phyloP scores from a whole-genome alignment of 2,329 filamentous ascomycete species.

The Fusarium sp. region DNA sequence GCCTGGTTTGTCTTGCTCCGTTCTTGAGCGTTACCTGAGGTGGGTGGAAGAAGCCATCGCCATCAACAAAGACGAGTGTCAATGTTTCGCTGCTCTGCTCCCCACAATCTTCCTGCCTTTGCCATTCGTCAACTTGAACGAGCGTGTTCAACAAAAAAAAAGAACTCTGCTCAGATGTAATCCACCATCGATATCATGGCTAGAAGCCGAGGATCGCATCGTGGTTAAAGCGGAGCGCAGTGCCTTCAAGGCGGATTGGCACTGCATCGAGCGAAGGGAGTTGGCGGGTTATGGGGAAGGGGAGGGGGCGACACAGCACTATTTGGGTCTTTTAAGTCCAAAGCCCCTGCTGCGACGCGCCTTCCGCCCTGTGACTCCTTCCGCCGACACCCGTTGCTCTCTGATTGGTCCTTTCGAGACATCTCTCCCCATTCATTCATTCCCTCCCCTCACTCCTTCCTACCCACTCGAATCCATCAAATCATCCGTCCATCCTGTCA shows the following conservation, averaged over 20 bases:
- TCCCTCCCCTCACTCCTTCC: constrained; percentile 3
- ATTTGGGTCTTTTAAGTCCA: constrained; percentile 69
- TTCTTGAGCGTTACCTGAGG: constrained; percentile 11
- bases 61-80: constrained; percentile 30
- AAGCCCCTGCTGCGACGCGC: constrained; percentile 45
- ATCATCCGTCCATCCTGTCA: constrained; percentile 29
- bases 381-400: constrained; percentile 23
- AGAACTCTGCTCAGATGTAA: background rate
- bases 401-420: constrained; percentile 40
- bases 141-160: constrained; percentile 1
- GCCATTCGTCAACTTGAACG: background rate
- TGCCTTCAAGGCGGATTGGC: constrained; percentile 4
- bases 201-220: constrained; percentile 14
- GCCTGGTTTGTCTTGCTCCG: constrained; percentile 6
- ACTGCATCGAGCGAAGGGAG: constrained; percentile 41
- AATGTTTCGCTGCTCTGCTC: constrained; percentile 4
- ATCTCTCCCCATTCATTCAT: constrained; percentile 23
- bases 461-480: constrained; percentile 27
- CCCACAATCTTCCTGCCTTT: background rate
- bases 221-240: constrained; percentile 15
- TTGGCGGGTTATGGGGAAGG: constrained; percentile 52
- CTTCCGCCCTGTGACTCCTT: constrained; percentile 40
- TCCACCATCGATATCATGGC: constrained; percentile 10
- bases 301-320: constrained; percentile 60
- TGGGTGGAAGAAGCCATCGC: constrained; percentile 49